These are phyloP conservation scores for Moelleriella libera DNA, from an alignment of 2,329 filamentous ascomycete genomes.

Conservation along the genomic window DNA sequence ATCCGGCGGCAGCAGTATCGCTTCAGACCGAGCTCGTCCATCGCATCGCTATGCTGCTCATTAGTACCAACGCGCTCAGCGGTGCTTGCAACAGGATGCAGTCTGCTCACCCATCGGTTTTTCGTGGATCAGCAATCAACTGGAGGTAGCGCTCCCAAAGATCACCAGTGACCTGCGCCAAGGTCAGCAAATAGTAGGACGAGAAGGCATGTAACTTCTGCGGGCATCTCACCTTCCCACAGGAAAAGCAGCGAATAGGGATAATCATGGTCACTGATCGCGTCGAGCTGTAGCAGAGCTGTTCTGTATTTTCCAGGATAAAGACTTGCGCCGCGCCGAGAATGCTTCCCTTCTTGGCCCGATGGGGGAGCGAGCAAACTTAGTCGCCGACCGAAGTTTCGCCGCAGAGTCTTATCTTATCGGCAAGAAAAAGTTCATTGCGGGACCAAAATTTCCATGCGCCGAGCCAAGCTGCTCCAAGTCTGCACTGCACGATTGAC, in stretches of 20 bases:
- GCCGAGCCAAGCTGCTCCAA: background rate
- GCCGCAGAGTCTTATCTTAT: slow-evolving; percentile 24
- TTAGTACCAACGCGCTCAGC: background rate
- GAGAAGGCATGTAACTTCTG: background rate
- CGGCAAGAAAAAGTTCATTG: slow-evolving; percentile 25
- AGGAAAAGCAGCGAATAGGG: slow-evolving; percentile 95
- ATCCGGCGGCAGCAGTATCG: slow-evolving; percentile 98
- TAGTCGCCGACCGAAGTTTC: slow-evolving; percentile 13
- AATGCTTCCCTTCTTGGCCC: too few relatives aligned
- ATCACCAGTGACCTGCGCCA: slow-evolving; percentile 74
- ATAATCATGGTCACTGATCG: slow-evolving; percentile 69
- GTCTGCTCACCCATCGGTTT: slow-evolving; percentile 53
- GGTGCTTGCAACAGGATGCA: background rate
- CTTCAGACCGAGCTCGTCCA: slow-evolving; percentile 87
- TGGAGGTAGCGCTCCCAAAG: slow-evolving; percentile 94
- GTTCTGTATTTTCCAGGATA: background rate
- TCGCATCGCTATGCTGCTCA: slow-evolving; percentile 58
- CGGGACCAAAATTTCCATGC: slow-evolving; percentile 24
- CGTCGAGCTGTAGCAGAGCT: background rate
- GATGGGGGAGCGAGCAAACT: too few relatives aligned
- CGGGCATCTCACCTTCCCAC: slow-evolving; percentile 64
- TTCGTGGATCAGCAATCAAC: slow-evolving; percentile 60
- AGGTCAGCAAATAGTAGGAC: slow-evolving; percentile 13
- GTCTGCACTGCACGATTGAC: too few relatives aligned
- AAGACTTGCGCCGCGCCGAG: too few relatives aligned